Base-by-base conservation (phyloP, 495 filamentous ascomycete species). In the Halenospora varia region DNA sequence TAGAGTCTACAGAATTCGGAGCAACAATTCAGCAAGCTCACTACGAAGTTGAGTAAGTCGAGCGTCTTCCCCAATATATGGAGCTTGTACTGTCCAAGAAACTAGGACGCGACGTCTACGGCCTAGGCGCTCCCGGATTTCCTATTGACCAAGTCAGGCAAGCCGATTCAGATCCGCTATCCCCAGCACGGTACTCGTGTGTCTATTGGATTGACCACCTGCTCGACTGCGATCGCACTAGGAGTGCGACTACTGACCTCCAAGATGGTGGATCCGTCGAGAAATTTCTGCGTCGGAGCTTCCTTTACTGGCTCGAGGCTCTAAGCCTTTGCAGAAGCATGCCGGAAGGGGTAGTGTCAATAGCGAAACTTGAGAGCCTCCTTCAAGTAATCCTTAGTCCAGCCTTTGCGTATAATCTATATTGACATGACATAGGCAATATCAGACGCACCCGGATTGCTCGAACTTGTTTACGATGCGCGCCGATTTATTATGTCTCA, bases 261-360 rank as follows among this genome's bases (percentile, higher is more conserved):
- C 49, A 54, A 42, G 19, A 40, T n/a, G 11, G 25, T 49, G 17
- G 44, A 15, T 4, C 6, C 25, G 47, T 52, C 10, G 42, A 44
- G 17, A 50, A 46, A 11, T 55, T 47, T 40, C 1, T 55, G 19
- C 45, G 40, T n/a, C 23, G 26, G 40, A 45, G n/a, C 4, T 55
- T 51, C 44, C 39, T 61, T 23, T 47, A 56, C 53, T 61, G 59
- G 59, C 40, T 59, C 0, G 56, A 59, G 26, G 51, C 48, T 20
- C 29, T 53, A 10, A 53, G 48, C 20, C 48, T 56, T 26, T 47
- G 17, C 17, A 52, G 29, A 22, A 51, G 41, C 41, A 51, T 56
- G 25, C 26, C 51, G 24, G 47, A 55, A 2, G 51, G 58, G 10
- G 41, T 61, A 17, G 9, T 61, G 1, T n/a, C 44, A 26, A 25